Evolutionary conservation across 2,329 filamentous ascomycete genomes (phyloP).

Genomic region (Paracorniculantispora psalliotae): DNA sequence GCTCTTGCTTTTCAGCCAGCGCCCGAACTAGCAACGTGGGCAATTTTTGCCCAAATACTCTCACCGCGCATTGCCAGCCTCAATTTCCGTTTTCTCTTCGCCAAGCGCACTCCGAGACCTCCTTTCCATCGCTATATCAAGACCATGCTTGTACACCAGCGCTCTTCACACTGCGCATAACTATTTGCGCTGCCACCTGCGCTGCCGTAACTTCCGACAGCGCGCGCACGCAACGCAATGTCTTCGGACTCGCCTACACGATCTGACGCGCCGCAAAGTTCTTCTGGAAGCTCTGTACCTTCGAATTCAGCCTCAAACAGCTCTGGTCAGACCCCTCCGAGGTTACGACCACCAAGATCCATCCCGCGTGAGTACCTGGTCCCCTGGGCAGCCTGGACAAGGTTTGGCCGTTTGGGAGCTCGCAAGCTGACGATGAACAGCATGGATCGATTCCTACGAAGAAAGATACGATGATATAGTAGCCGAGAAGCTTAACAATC

Average conservation of each 20-base stretch:
- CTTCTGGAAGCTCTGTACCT: background rate
- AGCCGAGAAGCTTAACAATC: slow-evolving; percentile 34
- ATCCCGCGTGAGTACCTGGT: slow-evolving; percentile 23
- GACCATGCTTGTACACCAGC: background rate
- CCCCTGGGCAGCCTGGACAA: background rate
- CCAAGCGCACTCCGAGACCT: background rate
- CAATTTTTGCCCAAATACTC: background rate
- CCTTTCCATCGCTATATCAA: background rate
- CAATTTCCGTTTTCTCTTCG: background rate
- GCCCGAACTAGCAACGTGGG: slow-evolving; percentile 6
- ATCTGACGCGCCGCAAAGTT: background rate
- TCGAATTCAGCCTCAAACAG: slow-evolving; percentile 15
- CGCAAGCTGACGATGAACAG: slow-evolving; percentile 24
- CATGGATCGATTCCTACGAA: slow-evolving; percentile 48
- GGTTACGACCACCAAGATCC: slow-evolving; percentile 24
- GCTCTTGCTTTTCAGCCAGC: background rate
- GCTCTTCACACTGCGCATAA: background rate
- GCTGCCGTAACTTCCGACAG: background rate
- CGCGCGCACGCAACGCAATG: background rate
- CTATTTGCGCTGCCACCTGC: background rate
- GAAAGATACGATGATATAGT: slow-evolving; percentile 32
- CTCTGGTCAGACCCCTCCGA: slow-evolving; percentile 16
- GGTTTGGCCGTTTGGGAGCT: slow-evolving; percentile 17
- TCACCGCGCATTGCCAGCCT: background rate
- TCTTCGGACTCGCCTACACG: background rate